Evolutionary conservation across 2,329 filamentous ascomycete genomes (phyloP), one percentile per base, ranked within the genome.

Genomic region (Stromatinia cepivora): DNA sequence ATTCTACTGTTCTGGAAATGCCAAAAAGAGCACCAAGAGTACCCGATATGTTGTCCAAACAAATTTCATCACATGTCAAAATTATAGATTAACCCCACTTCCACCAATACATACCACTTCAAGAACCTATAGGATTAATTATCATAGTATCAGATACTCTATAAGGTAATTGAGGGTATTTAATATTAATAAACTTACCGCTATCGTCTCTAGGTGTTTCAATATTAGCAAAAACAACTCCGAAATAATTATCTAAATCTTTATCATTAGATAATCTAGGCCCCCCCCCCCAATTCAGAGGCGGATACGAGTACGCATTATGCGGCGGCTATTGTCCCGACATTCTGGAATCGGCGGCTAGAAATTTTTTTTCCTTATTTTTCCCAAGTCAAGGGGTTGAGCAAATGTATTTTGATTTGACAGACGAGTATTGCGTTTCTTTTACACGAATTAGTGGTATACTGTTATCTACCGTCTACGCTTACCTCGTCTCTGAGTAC

Each of bases 261-360:
- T n/a, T n/a, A n/a, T n/a, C n/a, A n/a, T n/a, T n/a, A n/a, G n/a
- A n/a, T n/a, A n/a, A n/a, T n/a, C n/a, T n/a, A n/a, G n/a, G n/a
- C n/a, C n/a, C 31, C 20, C 10, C 17, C 22, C 1, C 36, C 11
- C 1, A 5, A 58, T 20, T 9, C 22, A 58, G 56, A 15, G 22
- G 34, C 22, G 56, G 17, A 42, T 17, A 42, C 34, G 56, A 58
- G 36, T 25, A 17, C 4, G 25, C 17, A 42, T 10, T 25, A 6
- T 42, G 56, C 8, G 56, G 56, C n/a, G 56, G 56, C 22, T 39
- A 58, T n/a, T 42, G 56, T 39, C 56, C 36, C 36, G 56, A 34
- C 13, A 42, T 42, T 25, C 8, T 58, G 56, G 36, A 31, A 3
- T 34, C 56, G 4, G 15, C 56, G 3, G 56, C n/a, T 25, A 39